Evolutionary conservation across 208 protist genomes (phyloP).

Genomic region (Leishmania aethiopica): DNA sequence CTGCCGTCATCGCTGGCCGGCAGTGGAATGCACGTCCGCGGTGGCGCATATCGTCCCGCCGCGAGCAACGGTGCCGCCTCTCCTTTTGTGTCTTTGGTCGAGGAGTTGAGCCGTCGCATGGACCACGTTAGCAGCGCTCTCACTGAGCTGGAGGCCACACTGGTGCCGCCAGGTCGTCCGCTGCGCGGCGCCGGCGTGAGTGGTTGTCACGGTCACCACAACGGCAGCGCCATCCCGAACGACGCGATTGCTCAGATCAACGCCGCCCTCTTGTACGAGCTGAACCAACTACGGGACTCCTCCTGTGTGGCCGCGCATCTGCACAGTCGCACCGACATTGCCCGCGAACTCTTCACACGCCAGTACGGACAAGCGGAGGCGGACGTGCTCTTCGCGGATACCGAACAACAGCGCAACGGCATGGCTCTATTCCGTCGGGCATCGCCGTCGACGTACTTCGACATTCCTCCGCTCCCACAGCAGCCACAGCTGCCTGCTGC

Average conservation of each 20-base stretch:
- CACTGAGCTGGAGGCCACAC: conserved; percentile 51
- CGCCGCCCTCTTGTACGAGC: conserved; percentile 62
- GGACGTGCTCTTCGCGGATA: conserved; percentile 59
- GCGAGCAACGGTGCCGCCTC: conserved; percentile 19
- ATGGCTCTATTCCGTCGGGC: conserved; percentile 23
- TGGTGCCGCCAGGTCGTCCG: conserved; percentile 34
- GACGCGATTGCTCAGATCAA: conserved; percentile 67
- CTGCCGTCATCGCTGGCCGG: conserved; percentile 10
- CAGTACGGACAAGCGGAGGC: conserved; percentile 73
- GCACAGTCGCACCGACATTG: conserved; percentile 52
- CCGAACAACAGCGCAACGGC: conserved; percentile 36
- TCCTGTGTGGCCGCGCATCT: conserved; percentile 57
- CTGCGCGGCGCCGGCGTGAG: conserved; percentile 10
- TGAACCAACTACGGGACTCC: conserved; percentile 59
- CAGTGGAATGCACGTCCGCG: conserved; percentile 9
- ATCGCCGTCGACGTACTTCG: conserved; percentile 27
- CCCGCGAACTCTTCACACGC: conserved; percentile 63
- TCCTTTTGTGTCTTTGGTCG: conserved; percentile 40
- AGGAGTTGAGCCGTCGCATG: conserved; percentile 45
- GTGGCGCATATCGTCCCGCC: conserved; percentile 25
- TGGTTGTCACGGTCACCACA: conserved; percentile 16
- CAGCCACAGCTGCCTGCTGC: conserved; percentile 8
- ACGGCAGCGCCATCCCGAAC: conserved; percentile 17
- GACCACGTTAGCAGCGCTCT: conserved; percentile 45
- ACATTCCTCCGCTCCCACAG: conserved; percentile 33